Percentiles rank a stretch among this genome's conserved stretches.
phyloP scores from a whole-genome alignment of 73 alveolate genomes.

The Tetrahymena borealis region DNA sequence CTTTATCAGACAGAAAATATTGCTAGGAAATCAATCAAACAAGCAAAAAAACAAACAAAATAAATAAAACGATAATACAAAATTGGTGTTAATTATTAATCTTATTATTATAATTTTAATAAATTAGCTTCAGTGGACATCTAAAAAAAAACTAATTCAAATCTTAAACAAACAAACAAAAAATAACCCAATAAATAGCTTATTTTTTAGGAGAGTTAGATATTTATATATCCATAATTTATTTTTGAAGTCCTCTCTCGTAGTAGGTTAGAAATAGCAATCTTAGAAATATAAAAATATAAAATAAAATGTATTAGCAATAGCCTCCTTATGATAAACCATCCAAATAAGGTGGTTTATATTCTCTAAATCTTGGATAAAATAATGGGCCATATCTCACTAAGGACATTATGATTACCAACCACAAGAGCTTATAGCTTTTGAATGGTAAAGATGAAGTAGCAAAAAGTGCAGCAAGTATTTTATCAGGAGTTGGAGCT shows the following conservation, averaged over 20 bases:
- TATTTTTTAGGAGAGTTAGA: no score
- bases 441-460: constrained; percentile 40
- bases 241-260: no score
- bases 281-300: no score
- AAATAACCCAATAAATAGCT: no score
- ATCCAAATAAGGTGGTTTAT: constrained; percentile 33
- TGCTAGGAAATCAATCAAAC: neutral
- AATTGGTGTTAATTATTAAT: neutral
- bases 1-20: no score
- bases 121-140: neutral
- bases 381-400: constrained; percentile 46
- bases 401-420: constrained; percentile 38
- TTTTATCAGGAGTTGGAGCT: constrained; percentile 36
- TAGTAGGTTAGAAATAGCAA: no score
- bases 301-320: neutral
- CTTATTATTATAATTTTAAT: no score
- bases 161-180: neutral
- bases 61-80: neutral
- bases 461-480: constrained; percentile 14
- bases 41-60: neutral
- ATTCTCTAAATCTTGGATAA: constrained; percentile 33
- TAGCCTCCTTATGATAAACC: constrained; percentile 22
- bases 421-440: constrained; percentile 27
- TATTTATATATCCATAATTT: no score
- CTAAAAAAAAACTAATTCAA: neutral